Percentiles rank a stretch among this genome's conserved stretches.
Evolutionary conservation across 495 filamentous ascomycete genomes (phyloP).

Genomic region (Hypoxylon perforatum): DNA sequence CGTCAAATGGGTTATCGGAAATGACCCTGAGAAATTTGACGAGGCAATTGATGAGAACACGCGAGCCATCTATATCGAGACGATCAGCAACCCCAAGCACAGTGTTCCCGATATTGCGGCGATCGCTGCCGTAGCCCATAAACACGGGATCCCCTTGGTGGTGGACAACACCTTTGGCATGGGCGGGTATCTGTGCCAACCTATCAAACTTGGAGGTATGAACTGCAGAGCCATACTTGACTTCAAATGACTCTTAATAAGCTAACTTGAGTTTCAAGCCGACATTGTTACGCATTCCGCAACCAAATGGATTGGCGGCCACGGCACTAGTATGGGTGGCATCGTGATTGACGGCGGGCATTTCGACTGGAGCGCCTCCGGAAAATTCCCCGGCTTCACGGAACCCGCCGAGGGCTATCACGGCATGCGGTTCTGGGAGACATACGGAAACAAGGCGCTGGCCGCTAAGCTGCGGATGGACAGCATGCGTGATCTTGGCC

Average conservation of each 20-base stretch:
- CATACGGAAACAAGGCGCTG: slow-evolving; percentile 52
- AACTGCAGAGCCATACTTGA: slow-evolving; percentile 6
- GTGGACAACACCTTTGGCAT: slow-evolving; percentile 59
- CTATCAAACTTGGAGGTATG: slow-evolving; percentile 51
- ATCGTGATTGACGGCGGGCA: slow-evolving; percentile 57
- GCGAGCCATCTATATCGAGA: slow-evolving; percentile 54
- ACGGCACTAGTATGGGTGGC: slow-evolving; percentile 57
- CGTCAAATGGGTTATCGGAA: slow-evolving; percentile 54
- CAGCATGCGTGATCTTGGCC: slow-evolving; percentile 54
- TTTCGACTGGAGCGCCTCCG: slow-evolving; percentile 55
- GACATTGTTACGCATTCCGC: slow-evolving; percentile 56
- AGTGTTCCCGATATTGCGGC: slow-evolving; percentile 54
- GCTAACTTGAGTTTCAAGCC: slow-evolving; percentile 45
- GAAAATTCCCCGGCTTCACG: slow-evolving; percentile 56
- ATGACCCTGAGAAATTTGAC: slow-evolving; percentile 50
- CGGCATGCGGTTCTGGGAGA: slow-evolving; percentile 56
- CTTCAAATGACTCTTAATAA: slow-evolving; percentile 1
- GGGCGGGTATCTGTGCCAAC: slow-evolving; percentile 54
- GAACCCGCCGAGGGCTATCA: slow-evolving; percentile 56
- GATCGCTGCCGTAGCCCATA: slow-evolving; percentile 53
- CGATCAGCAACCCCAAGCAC: slow-evolving; percentile 57
- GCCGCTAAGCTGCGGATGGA: slow-evolving; percentile 56
- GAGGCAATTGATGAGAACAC: slow-evolving; percentile 55
- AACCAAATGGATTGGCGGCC: slow-evolving; percentile 59
- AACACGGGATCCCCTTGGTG: slow-evolving; percentile 54